Conservation (phyloP, 805 yeast genomes). For the Ogataea wickerhamii region DNA sequence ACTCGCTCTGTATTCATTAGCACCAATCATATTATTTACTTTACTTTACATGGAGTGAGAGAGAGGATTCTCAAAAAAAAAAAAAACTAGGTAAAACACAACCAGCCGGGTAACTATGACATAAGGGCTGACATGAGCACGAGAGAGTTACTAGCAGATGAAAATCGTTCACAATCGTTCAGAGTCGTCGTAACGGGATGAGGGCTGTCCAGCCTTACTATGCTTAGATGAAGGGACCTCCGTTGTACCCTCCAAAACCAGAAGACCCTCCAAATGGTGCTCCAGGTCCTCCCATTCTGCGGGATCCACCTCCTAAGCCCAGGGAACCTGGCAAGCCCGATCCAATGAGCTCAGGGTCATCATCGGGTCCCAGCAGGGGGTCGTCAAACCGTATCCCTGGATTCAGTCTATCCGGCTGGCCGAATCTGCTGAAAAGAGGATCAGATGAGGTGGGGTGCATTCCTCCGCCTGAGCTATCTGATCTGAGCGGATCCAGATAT, state of each 20-base stretch:
- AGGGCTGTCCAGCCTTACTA: too few relatives aligned
- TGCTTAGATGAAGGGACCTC: too few relatives aligned
- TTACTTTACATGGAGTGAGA: neutral
- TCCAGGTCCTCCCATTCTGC: slow-evolving; percentile 10
- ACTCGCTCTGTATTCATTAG: too few relatives aligned
- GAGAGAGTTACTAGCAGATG: too few relatives aligned
- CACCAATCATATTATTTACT: slow-evolving; percentile 1
- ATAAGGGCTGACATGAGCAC: too few relatives aligned
- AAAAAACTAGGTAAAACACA: neutral
- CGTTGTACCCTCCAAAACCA: slow-evolving; percentile 7
- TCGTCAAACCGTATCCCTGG: slow-evolving; percentile 53
- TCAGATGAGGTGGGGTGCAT: slow-evolving; percentile 53
- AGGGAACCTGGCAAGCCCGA: slow-evolving; percentile 43
- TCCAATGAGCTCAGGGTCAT: slow-evolving; percentile 41
- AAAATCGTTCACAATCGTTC: too few relatives aligned
- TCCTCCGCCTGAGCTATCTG: slow-evolving; percentile 38
- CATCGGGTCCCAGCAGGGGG: slow-evolving; percentile 45
- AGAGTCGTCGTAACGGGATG: too few relatives aligned
- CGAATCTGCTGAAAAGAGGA: slow-evolving; percentile 41
- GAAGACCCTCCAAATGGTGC: slow-evolving; percentile 14
- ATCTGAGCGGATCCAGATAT: slow-evolving; percentile 38
- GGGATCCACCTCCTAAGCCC: slow-evolving; percentile 19
- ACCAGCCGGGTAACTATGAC: neutral
- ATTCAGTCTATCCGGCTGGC: slow-evolving; percentile 29
- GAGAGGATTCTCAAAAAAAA: neutral